Percentiles rank a stretch among this genome's conserved stretches.
Evolutionary conservation across 139 green algal species (phyloP).

Genomic region (Micractinium conductrix): DNA sequence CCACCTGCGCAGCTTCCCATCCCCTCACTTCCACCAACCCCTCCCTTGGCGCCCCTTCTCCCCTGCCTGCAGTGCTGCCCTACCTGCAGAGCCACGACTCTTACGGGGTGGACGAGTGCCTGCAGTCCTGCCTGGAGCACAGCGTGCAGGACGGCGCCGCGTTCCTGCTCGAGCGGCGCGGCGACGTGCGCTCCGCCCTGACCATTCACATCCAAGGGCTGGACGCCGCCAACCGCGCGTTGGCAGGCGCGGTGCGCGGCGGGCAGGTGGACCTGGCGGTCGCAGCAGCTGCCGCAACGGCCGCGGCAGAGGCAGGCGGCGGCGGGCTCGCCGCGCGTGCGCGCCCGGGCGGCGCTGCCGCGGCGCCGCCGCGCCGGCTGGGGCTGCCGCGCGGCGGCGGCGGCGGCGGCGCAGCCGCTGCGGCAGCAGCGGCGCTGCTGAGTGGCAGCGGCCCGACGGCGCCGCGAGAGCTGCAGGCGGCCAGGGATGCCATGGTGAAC

Average conservation of each 20-base stretch:
- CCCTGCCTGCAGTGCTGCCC: slow-evolving; percentile 50
- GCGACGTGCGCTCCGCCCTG: slow-evolving; percentile 58
- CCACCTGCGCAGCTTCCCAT: too few species aligned
- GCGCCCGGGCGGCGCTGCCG: background rate
- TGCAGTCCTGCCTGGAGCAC: slow-evolving; percentile 52
- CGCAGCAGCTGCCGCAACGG: background rate
- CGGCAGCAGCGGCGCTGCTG: slow-evolving; percentile 1
- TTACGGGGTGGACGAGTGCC: slow-evolving; percentile 70
- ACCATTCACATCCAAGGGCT: slow-evolving; percentile 44
- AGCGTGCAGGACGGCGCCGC: slow-evolving; percentile 48
- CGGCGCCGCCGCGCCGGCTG: background rate
- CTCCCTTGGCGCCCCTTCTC: background rate
- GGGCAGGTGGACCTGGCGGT: slow-evolving; percentile 6
- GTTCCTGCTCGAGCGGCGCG: slow-evolving; percentile 70
- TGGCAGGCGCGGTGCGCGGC: slow-evolving; percentile 18
- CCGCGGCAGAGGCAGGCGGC: background rate
- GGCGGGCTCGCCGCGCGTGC: background rate
- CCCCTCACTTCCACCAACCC: too few species aligned
- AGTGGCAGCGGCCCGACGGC: background rate
- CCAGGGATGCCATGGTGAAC: background rate
- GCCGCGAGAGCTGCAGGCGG: slow-evolving; percentile 11
- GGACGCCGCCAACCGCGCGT: slow-evolving; percentile 31
- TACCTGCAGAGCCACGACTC: slow-evolving; percentile 63
- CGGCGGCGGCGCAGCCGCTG: background rate
- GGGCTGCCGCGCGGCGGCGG: background rate